A percentile compares a stretch with the other conserved stretches of the same genome.
phyloP scores from a whole-genome alignment of 257 asterid species.

The Solanum raphanifolium region DNA sequence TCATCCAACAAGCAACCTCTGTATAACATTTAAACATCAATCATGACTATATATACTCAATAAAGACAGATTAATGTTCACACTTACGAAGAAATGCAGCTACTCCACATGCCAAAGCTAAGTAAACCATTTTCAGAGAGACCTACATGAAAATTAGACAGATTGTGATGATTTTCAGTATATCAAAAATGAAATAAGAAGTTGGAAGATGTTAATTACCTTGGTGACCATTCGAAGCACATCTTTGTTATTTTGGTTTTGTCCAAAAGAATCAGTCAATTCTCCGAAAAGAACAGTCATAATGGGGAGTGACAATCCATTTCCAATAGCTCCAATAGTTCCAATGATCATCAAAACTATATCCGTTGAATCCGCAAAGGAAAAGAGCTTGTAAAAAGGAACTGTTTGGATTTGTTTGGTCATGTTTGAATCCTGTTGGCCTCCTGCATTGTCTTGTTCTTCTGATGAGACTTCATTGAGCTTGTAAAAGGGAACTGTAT shows the following conservation, averaged over 20 bases:
- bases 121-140: constrained; percentile 47
- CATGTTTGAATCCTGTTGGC: neutral
- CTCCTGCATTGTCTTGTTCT: neutral
- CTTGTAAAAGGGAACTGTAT: constrained; percentile 47
- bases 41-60: neutral
- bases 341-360: constrained; percentile 53
- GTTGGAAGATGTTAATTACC: constrained; percentile 22
- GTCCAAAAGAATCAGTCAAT: constrained; percentile 58
- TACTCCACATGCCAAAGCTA: constrained; percentile 59
- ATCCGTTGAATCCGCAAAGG: constrained; percentile 53
- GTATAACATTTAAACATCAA: neutral
- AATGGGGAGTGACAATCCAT: constrained; percentile 58
- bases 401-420: constrained; percentile 23
- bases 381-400: constrained; percentile 63
- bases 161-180: neutral
- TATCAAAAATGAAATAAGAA: neutral
- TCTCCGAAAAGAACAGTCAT: constrained; percentile 75
- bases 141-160: constrained; percentile 17
- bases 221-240: constrained; percentile 38
- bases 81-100: constrained; percentile 76
- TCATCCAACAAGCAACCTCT: constrained; percentile 95
- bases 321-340: constrained; percentile 51
- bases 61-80: neutral
- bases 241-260: neutral
- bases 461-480: constrained; percentile 13